Base-by-base conservation (phyloP, 371 early-diverging fungal genomes). In the Haplosporangium sp. region DNA sequence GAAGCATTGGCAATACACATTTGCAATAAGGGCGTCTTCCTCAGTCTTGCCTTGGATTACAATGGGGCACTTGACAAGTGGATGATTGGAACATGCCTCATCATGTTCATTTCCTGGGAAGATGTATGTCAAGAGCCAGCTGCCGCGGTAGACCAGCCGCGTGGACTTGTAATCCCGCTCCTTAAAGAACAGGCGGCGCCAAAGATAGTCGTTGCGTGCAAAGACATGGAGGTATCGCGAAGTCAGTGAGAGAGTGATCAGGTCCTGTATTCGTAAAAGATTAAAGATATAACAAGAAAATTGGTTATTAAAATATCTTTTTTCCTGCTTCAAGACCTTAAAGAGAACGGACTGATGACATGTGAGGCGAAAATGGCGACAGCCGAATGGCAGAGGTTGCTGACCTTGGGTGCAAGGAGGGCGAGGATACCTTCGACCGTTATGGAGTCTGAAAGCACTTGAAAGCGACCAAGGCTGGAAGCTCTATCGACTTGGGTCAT, bases 81-180 rank as follows among this genome's bases (percentile, higher is more conserved):
- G 64, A 43, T 77, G 65, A 11, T 21, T 48, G 29, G 60, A 37
- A 43, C 80, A 77, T 10, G 69, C 80, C 0, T 56, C 23, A 46
- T 74, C 62, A 8, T 66, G 59, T 37, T 73, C 67, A 1, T 69
- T 66, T 18, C 41, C 20, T 13, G 74, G 82, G 21, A 79, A 82
- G 21, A 82, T 23, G 23, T 79, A 82, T 6, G 80, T 82, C 8
- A 82, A 55, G 37, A 82, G 67, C 82, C 82, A 82, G 14, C 47
- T 70, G 37, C 82, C 82, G 1, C 82, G 58, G 54, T 51, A 82
- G 12, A 64, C 48, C 10, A 82, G 61, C 4, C 74, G 63, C 14
- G 64, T 71, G 7, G 70, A 52, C n/a, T 38, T 38, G 36, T 54
- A 50, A 41, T 62, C 63, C 14, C 70, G 57, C 7, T 40, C 18